phyloP scores from a whole-genome alignment of 441 rosid genomes.

The Corymbia citriodora region DNA sequence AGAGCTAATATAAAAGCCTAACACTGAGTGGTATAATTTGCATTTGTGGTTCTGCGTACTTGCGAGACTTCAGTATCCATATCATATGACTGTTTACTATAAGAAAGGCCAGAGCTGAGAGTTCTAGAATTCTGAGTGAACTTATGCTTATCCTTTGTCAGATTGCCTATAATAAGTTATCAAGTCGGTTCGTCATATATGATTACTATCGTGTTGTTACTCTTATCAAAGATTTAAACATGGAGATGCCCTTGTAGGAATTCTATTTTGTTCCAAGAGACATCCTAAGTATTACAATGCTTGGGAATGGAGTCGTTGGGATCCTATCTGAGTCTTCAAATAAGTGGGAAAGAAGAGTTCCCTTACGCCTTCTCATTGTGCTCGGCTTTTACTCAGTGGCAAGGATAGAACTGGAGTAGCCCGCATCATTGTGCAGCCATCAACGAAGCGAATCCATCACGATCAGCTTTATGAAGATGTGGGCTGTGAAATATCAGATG shows the following conservation, averaged over 20 bases:
- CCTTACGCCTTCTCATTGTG: slow-evolving; percentile 90
- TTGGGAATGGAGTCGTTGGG: slow-evolving; percentile 92
- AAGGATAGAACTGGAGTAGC: slow-evolving; percentile 58
- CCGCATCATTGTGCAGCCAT: slow-evolving; percentile 62
- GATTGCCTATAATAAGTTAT: background rate
- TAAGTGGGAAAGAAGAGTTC: slow-evolving; percentile 92
- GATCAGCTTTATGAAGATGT: slow-evolving; percentile 60
- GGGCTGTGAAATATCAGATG: slow-evolving; percentile 61
- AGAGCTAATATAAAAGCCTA: background rate
- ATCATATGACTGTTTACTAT: background rate
- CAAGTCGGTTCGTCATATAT: background rate
- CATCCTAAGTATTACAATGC: slow-evolving; percentile 19
- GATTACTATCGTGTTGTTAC: background rate
- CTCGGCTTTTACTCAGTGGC: slow-evolving; percentile 73
- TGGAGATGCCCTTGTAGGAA: background rate
- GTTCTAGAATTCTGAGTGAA: background rate
- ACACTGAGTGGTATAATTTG: background rate
- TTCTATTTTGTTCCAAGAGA: background rate
- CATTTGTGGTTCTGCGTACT: background rate
- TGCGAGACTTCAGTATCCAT: background rate
- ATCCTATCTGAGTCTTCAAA: slow-evolving; percentile 70
- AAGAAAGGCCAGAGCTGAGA: background rate
- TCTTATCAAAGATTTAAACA: background rate
- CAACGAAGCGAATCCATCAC: slow-evolving; percentile 62
- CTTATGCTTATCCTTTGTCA: background rate